phyloP scores from a whole-genome alignment of 495 filamentous ascomycete species.

The Podospora pseudocomata region DNA sequence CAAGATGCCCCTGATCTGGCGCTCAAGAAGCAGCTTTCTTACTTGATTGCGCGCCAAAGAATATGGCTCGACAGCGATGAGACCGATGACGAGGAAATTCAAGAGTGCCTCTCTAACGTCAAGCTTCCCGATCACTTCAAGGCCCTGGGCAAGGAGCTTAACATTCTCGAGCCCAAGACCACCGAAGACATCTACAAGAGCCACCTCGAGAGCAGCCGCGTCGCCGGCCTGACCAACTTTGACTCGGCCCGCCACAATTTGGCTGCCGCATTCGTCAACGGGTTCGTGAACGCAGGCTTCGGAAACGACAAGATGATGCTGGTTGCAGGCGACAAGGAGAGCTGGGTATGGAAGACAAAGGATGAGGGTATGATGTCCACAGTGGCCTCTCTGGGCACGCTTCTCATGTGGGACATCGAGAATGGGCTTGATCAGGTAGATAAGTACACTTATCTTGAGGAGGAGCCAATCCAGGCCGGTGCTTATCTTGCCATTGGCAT shows the following conservation, averaged over 20 bases:
- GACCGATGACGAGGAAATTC: constrained; percentile 62
- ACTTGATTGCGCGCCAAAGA: constrained; percentile 86
- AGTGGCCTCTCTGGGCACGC: constrained; percentile 83
- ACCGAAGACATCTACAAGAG: constrained; percentile 99
- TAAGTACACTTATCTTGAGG: constrained; percentile 78
- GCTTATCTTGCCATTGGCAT: constrained; percentile 87
- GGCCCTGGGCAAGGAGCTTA: constrained; percentile 87
- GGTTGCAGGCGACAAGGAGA: constrained; percentile 71
- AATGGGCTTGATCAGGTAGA: constrained; percentile 86
- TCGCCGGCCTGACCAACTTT: constrained; percentile 85
- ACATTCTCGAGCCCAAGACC: constrained; percentile 93
- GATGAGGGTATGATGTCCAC: constrained; percentile 97
- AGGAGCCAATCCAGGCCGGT: constrained; percentile 86
- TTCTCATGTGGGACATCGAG: constrained; percentile 89
- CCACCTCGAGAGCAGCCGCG: constrained; percentile 90
- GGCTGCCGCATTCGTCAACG: constrained; percentile 93
- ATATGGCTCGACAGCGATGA: constrained; percentile 75
- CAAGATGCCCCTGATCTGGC: constrained; percentile 73
- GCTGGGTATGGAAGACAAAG: constrained; percentile 99
- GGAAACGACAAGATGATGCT: constrained; percentile 97
- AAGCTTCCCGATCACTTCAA: constrained; percentile 91
- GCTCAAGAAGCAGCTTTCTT: constrained; percentile 90
- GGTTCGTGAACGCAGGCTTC: constrained; percentile 93
- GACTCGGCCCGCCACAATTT: constrained; percentile 95
- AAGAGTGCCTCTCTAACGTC: constrained; percentile 80